Conservation (phyloP, 305 asterid genomes). For the Solanum chacoense region DNA sequence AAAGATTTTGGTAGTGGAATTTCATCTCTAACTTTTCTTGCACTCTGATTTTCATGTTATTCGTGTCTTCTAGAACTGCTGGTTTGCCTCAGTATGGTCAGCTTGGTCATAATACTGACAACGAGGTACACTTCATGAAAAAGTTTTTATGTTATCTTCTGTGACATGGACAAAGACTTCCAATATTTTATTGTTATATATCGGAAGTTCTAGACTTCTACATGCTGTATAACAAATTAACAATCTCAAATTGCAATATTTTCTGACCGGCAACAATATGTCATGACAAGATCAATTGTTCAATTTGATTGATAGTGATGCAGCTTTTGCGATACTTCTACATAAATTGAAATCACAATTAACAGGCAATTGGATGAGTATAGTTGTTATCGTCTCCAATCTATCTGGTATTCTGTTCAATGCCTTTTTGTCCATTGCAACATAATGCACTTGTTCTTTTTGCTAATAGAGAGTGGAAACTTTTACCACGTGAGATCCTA, state of each 20-base stretch:
- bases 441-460: not conserved
- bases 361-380: not conserved
- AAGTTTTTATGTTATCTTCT: not conserved
- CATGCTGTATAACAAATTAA: not conserved
- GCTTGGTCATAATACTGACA: slow-evolving; percentile 92
- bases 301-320: not conserved
- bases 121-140: slow-evolving; percentile 48
- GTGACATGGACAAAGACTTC: not conserved
- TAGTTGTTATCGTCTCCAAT: not conserved
- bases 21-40: not conserved
- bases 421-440: not conserved
- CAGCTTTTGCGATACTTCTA: not conserved
- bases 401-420: not conserved
- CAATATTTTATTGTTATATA: not conserved
- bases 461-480: not conserved
- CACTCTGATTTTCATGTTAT: slow-evolving; percentile 16
- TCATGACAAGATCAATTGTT: not conserved
- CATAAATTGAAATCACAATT: not conserved
- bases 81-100: slow-evolving; percentile 98
- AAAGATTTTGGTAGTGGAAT: not conserved
- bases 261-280: not conserved
- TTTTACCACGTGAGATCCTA: not conserved
- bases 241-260: not conserved
- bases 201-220: not conserved
- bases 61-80: slow-evolving; percentile 53